A percentile compares a stretch with the other conserved stretches of the same genome.
Conservation (phyloP, 768 basidiomycete genomes). For the Psilocybe cubensis region DNA sequence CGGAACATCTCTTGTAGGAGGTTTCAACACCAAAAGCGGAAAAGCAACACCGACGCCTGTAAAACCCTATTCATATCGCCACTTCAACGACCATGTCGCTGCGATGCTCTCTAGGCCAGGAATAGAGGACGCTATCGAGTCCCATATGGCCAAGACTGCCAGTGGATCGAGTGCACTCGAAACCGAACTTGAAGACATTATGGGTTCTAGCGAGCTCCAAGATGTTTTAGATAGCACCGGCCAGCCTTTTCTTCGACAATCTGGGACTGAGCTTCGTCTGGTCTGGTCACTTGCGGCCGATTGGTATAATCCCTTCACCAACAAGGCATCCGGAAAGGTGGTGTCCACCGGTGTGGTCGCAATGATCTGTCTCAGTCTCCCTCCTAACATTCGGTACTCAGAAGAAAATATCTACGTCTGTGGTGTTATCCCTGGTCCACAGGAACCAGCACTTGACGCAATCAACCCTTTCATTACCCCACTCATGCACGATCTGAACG, state of each 20-base stretch:
- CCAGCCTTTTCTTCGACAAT: too few relatives aligned
- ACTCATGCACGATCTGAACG: slow-evolving; percentile 30
- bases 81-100: slow-evolving; percentile 15
- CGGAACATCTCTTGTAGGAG: not conserved
- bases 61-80: slow-evolving; percentile 8
- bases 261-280: slow-evolving; percentile 1
- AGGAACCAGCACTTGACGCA: slow-evolving; percentile 28
- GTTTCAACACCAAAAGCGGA: not conserved
- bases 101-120: slow-evolving; percentile 11
- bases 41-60: slow-evolving; percentile 2
- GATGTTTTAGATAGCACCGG: too few relatives aligned
- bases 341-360: slow-evolving; percentile 3
- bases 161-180: too few relatives aligned
- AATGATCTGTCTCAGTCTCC: too few relatives aligned
- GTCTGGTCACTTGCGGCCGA: slow-evolving; percentile 4
- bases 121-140: slow-evolving; percentile 6
- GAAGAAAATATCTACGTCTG: too few relatives aligned
- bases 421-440: slow-evolving; percentile 19
- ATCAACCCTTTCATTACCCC: slow-evolving; percentile 35
- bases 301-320: slow-evolving; percentile 2
- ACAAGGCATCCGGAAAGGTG: slow-evolving; percentile 1
- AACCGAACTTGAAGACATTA: not conserved
- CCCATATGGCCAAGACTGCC: not conserved
- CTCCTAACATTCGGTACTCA: too few relatives aligned
- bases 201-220: not conserved